Evolutionary conservation across 2,329 filamentous ascomycete species (phyloP), one percentile per base, ranked within the genome.

Genomic region (Fusarium goolgardi): DNA sequence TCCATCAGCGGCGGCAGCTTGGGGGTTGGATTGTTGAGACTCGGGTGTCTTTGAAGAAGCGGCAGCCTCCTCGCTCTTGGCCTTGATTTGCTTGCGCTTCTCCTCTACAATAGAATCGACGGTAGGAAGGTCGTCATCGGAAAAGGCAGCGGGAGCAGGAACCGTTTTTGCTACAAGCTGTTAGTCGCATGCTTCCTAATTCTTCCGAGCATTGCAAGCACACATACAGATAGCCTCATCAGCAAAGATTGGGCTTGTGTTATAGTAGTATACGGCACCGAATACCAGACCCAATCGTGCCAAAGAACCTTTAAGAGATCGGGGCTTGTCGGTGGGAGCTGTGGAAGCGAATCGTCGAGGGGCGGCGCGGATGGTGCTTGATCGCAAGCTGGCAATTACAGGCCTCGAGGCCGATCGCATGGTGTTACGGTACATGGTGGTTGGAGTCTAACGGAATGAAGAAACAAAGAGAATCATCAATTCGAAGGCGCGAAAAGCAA

Each of bases 181-280:
- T 61, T 67, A 70, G 61, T 69, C 34, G 52, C 32, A 40, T 16
- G n/a, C 27, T 37, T 31, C 21, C 35, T 25, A 18, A 32, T 25
- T 40, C 29, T 34, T 39, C 23, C 37, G 12, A 27, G 16, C 45
- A 31, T 55, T 53, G 49, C 40, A 5, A 27, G 35, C 6, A 39
- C n/a, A 80, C 91, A 71, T 86, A 97, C 94, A 86, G 72, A 86
- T 80, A 35, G 89, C 87, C 79, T 96, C 91, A 74, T 97, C 93
- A 18, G 94, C 92, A 79, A 98, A 98, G 23, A 93, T 84, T 55
- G 89, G 87, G 75, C 91, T 95, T 10, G 94, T 97, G 83, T 94
- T 97, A 80, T 98, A 99, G 80, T 92, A 97, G 82, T 98, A 99
- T 50, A 98, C 82, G 45, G 90, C 89, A 21, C 86, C 93, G 61